Percentiles rank a stretch among this genome's conserved stretches.
phyloP scores from a whole-genome alignment of 1,284 basidiomycete genomes.

The Cutaneotrichosporon dermatis region DNA sequence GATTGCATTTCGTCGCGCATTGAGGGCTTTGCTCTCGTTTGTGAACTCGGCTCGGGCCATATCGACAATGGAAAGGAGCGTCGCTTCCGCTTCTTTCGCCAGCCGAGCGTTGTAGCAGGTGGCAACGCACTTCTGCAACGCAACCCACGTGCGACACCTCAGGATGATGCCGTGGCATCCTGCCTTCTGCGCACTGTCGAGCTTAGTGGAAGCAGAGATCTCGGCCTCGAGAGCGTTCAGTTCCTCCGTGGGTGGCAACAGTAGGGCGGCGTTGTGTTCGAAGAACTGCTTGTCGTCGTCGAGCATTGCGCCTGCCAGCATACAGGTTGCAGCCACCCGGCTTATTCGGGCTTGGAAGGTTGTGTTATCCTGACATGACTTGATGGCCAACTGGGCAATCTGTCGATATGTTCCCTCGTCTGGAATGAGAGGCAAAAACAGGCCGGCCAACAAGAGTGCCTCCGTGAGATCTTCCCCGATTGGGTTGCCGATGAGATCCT shows the following conservation, averaged over 20 bases:
- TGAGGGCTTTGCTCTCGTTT: constrained; percentile 1
- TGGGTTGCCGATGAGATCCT: background rate
- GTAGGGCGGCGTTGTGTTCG: background rate
- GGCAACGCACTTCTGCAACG: background rate
- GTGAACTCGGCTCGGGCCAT: constrained; percentile 1
- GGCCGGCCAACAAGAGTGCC: background rate
- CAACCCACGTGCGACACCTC: constrained; percentile 1
- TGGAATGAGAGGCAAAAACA: background rate
- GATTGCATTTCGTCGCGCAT: background rate
- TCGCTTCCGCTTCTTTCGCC: background rate
- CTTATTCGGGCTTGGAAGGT: no score
- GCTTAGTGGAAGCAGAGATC: constrained; percentile 6
- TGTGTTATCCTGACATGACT: background rate
- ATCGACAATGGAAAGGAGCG: constrained; percentile 1
- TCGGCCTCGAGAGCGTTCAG: background rate
- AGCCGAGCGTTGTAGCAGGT: background rate
- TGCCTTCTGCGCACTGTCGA: constrained; percentile 13
- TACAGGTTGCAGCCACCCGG: no score
- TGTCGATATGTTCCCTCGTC: background rate
- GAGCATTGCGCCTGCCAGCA: no score
- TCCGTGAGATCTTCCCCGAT: background rate
- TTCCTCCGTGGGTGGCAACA: background rate
- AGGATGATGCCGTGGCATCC: constrained; percentile 1
- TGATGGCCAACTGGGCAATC: background rate
- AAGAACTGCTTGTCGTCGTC: background rate